Evolutionary conservation across 108 stramenopile species (phyloP).

Genomic region (Seminavis robusta): DNA sequence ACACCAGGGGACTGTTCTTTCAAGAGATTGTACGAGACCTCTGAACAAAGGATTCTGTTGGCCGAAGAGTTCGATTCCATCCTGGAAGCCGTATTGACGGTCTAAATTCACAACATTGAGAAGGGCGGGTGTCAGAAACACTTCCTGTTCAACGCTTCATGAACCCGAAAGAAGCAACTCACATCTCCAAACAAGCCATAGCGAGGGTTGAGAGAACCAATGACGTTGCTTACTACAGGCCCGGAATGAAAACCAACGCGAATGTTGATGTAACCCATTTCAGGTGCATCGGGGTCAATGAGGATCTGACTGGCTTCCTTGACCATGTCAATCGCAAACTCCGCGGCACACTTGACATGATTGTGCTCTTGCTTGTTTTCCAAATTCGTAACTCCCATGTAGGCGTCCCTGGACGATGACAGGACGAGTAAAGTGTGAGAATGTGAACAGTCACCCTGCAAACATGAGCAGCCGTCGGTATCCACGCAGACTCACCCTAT

Average conservation of each 20-base stretch:
- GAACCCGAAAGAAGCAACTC: too few species aligned
- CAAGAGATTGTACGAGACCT: constrained; percentile 31
- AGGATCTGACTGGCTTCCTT: constrained; percentile 31
- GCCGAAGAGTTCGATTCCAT: constrained; percentile 46
- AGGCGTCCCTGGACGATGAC: constrained; percentile 33
- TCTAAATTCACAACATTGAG: too few species aligned
- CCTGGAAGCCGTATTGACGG: constrained; percentile 48
- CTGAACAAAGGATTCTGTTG: constrained; percentile 43
- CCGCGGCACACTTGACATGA: constrained; percentile 50
- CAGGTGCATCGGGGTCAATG: constrained; percentile 33
- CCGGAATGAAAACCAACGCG: constrained; percentile 56
- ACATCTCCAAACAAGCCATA: too few species aligned
- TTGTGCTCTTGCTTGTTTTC: constrained; percentile 37
- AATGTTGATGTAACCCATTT: constrained; percentile 37
- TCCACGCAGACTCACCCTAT: too few species aligned
- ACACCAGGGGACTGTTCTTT: constrained; percentile 30
- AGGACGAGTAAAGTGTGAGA: too few species aligned
- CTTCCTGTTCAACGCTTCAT: too few species aligned
- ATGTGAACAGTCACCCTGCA: too few species aligned
- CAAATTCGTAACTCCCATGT: constrained; percentile 18
- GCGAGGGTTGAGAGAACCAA: constrained; percentile 41
- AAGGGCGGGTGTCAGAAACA: too few species aligned
- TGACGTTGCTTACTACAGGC: constrained; percentile 48
- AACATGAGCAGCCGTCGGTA: too few species aligned
- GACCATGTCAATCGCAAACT: constrained; percentile 47